Evolutionary conservation across 106 monocot species (phyloP).

Genomic region (Phalaenopsis aphrodite): DNA sequence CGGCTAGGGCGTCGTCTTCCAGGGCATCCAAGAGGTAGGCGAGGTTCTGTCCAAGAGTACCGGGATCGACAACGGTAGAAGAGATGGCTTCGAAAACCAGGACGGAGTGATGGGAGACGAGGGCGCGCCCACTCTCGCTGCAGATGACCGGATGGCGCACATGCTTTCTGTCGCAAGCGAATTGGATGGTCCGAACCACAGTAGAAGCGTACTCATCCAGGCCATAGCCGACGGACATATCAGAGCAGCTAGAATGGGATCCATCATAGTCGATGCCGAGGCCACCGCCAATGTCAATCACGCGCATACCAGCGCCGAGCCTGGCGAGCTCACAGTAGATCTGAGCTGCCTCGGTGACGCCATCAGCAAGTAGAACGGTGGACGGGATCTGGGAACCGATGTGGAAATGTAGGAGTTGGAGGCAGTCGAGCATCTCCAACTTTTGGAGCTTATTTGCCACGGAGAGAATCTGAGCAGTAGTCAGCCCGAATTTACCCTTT

Average conservation of each 20-base stretch:
- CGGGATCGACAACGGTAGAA: constrained; percentile 7
- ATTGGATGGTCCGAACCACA: constrained; percentile 38
- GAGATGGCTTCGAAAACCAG: constrained; percentile 64
- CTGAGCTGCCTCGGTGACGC: constrained; percentile 63
- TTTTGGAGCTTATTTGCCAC: constrained; percentile 40
- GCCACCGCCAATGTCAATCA: constrained; percentile 73
- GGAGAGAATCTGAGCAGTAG: constrained; percentile 47
- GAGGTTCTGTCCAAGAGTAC: constrained; percentile 11
- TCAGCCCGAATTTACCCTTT: constrained; percentile 82
- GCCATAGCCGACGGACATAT: constrained; percentile 56
- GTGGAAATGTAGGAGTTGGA: constrained; percentile 78
- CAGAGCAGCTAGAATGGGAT: constrained; percentile 40
- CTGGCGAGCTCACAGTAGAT: constrained; percentile 66
- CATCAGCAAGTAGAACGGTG: constrained; percentile 42
- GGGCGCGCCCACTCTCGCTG: constrained; percentile 77
- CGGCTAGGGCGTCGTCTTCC: constrained; percentile 39
- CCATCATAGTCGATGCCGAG: constrained; percentile 78
- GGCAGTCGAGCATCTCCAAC: constrained; percentile 66
- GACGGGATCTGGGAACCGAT: constrained; percentile 79
- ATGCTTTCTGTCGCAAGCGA: constrained; percentile 39
- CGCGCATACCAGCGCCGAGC: constrained; percentile 56
- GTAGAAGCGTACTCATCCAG: constrained; percentile 55
- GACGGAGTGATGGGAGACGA: constrained; percentile 70
- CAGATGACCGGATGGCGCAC: constrained; percentile 64
- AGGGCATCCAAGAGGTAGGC: constrained; percentile 41